Evolutionary conservation across 495 filamentous ascomycete species (phyloP), one percentile per base, ranked within the genome.

Genomic region (Xylaria nigripes): DNA sequence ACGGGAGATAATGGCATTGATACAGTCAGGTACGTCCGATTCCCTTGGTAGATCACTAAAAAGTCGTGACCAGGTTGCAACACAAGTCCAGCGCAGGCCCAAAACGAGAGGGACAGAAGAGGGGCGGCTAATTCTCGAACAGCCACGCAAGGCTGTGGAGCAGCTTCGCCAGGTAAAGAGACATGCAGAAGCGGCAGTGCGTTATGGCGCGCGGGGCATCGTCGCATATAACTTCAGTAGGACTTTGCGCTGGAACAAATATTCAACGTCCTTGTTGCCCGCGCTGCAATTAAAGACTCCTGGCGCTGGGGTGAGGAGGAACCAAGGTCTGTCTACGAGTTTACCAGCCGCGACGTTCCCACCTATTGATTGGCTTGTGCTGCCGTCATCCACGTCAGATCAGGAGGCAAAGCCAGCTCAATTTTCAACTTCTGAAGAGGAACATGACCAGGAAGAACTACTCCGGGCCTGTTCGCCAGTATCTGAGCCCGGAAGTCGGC

Each of bases 161-260:
- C 15, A 55, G 13, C 44, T 67, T 2, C 36, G 62, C 30, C 40
- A 40, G 12, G 50, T 40, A 9, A 30, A 34, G 25, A 27, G 45
- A 36, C 48, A 57, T 3, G 57, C 61, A 22, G 61, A 60, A 27
- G 0, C 55, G 13, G 45, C 30, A 0, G 0, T 41, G 9, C 58
- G 27, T 32, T 61, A 61, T 10, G 54, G 58, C 0, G 16, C 25
- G 6, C 10, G 51, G 0, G 63, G 56, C 1, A 32, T 24, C 10
- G 6, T 59, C 2, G 36, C 40, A 0, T 61, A 57, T 36, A 61
- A 64, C 34, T 58, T 64, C 10, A 56, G 57, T 32, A 61, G 41
- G 46, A 48, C 59, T 1, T 19, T 51, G 0, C 34, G 46, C 3
- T 60, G 61, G 61, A 66, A 64, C 22, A 4, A 40, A 19, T 30